Evolutionary conservation across 805 yeast species (phyloP).

Genomic region (Dipodascus albidus): DNA sequence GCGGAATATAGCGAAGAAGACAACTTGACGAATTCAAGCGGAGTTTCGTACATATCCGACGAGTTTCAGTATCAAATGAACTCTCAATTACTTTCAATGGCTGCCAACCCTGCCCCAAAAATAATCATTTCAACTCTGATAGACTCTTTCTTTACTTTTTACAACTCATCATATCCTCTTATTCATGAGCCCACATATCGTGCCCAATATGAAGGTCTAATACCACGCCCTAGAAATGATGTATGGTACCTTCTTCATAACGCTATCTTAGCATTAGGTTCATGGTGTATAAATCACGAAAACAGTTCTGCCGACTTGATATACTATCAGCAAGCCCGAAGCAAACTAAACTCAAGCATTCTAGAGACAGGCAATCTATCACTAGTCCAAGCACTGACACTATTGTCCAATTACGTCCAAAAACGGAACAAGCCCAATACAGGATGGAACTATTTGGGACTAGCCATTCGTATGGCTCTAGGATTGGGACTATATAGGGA

Average conservation of each 20-base stretch:
- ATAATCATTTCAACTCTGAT: slow-evolving; percentile 27
- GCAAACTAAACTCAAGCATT: slow-evolving; percentile 32
- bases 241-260: slow-evolving; percentile 45
- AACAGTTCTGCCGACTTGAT: slow-evolving; percentile 38
- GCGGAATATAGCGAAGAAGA: slow-evolving; percentile 4
- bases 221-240: slow-evolving; percentile 32
- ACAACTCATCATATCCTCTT: slow-evolving; percentile 53
- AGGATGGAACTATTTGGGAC: slow-evolving; percentile 57
- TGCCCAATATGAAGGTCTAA: slow-evolving; percentile 33
- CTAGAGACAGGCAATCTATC: slow-evolving; percentile 51
- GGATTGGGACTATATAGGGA: slow-evolving; percentile 54
- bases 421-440: slow-evolving; percentile 57
- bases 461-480: slow-evolving; percentile 55
- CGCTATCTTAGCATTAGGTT: slow-evolving; percentile 53
- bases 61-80: neutral
- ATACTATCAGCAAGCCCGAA: slow-evolving; percentile 45
- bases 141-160: slow-evolving; percentile 43
- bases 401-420: slow-evolving; percentile 50
- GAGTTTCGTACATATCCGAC: slow-evolving; percentile 6
- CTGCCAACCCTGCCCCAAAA: slow-evolving; percentile 10
- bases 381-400: slow-evolving; percentile 39
- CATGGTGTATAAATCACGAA: slow-evolving; percentile 55
- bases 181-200: slow-evolving; percentile 44
- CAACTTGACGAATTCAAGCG: neutral
- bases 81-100: slow-evolving; percentile 5